Percentiles rank a stretch among this genome's conserved stretches.
Conservation (phyloP, 202 grass and related monocot species). For the Brachypodium distachyon region DNA sequence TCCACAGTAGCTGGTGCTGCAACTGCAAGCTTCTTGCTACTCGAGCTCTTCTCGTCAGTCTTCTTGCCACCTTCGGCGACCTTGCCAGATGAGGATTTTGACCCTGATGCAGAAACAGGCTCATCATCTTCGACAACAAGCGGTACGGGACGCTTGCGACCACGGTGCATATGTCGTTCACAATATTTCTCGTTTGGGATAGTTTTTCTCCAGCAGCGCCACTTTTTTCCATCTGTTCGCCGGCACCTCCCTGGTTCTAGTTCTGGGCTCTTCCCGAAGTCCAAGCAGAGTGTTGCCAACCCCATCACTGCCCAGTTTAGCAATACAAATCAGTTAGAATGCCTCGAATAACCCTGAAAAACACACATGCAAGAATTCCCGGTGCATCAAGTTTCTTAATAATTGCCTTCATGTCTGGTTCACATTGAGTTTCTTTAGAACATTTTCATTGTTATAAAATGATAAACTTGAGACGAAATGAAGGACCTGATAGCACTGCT, state of each 20-base stretch:
- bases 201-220: slow-evolving; percentile 74
- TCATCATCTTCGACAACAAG: slow-evolving; percentile 61
- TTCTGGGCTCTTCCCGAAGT: slow-evolving; percentile 68
- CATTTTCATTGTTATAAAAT: neutral
- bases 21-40: slow-evolving; percentile 62
- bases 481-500: neutral
- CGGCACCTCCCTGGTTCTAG: slow-evolving; percentile 79
- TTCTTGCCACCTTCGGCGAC: slow-evolving; percentile 49
- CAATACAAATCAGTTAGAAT: slow-evolving; percentile 10
- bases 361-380: neutral
- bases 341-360: neutral
- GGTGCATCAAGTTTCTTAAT: neutral
- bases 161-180: slow-evolving; percentile 82
- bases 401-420: neutral
- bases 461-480: neutral
- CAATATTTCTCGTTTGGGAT: slow-evolving; percentile 81
- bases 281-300: slow-evolving; percentile 71
- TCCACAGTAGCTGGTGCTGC: slow-evolving; percentile 55
- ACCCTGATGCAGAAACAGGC: slow-evolving; percentile 51
- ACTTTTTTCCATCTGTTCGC: slow-evolving; percentile 85
- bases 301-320: slow-evolving; percentile 60
- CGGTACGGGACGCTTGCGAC: slow-evolving; percentile 70
- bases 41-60: slow-evolving; percentile 44
- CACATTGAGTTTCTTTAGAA: neutral
- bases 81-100: slow-evolving; percentile 22